Base-by-base conservation (phyloP, 2,329 filamentous ascomycete species). In the Fusarium camptoceras region DNA sequence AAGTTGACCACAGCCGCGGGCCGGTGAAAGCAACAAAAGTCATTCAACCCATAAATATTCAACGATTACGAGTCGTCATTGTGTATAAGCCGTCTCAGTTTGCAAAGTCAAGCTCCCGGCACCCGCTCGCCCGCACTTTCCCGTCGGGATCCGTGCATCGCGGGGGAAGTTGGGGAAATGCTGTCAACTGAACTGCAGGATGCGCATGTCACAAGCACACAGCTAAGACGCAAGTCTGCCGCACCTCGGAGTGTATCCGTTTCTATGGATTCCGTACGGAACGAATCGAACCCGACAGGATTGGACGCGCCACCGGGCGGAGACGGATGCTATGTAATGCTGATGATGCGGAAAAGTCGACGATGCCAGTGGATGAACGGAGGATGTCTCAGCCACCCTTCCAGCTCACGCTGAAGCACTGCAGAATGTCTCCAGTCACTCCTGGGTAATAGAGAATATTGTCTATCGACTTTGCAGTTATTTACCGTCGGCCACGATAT, bases 141-240 rank as follows among this genome's bases (percentile, higher is more conserved):
- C 72, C 70, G 64, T 72, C 49, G 50, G 64, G 64, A 73, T 72
- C 73, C 73, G 72, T 75, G 73, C 59, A 62, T 72, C 72, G 73
- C 65, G 73, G 72, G 73, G 70, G 70, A 73, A 75, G 69, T 74
- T 74, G 71, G 73, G 71, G 71, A 73, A 75, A 72, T 64, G 62
- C 55, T 71, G 66, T 59, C 57, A 65, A 60, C 57, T 61, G 44
- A 61, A 57, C 53, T 70, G 62, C 50, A 62, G 64, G 64, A 70
- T 70, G 48, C 62, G 48, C 59, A 71, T 57, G 64, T 58, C 55
- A 66, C 55, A 64, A 71, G 53, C 47, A 60, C 67, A 53, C 47
- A 59, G 42, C 60, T 58, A 57, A 55, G 55, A 50, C 53, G 55
- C 61, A 60, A 59, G 56, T 53, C 68, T 64, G 66, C 55, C 60